phyloP scores from a whole-genome alignment of 768 basidiomycete species.

The Podaxis sp. region DNA sequence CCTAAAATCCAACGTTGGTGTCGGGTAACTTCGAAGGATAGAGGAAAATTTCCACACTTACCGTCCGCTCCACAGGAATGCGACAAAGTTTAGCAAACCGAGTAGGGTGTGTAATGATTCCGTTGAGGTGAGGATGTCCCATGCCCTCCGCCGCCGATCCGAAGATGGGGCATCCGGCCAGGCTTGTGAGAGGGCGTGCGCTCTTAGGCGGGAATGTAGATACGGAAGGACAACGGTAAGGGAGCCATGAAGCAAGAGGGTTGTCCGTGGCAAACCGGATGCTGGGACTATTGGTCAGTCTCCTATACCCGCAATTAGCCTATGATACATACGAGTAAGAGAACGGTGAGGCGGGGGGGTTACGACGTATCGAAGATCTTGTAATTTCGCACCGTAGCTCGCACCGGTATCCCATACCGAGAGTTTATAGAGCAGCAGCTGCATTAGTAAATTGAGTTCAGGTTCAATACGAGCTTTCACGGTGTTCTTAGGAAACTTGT shows the following conservation, averaged over 20 bases:
- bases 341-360: slow-evolving; percentile 22
- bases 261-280: slow-evolving; percentile 61
- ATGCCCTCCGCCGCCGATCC: slow-evolving; percentile 69
- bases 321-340: slow-evolving; percentile 35
- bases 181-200: slow-evolving; percentile 74
- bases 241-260: slow-evolving; percentile 63
- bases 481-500: slow-evolving; percentile 41
- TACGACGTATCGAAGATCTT: slow-evolving; percentile 65
- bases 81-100: slow-evolving; percentile 71
- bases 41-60: slow-evolving; percentile 32
- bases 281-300: slow-evolving; percentile 36
- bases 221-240: slow-evolving; percentile 80
- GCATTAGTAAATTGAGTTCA: slow-evolving; percentile 69
- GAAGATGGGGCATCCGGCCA: slow-evolving; percentile 91
- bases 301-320: slow-evolving; percentile 3
- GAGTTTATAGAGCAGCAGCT: slow-evolving; percentile 73
- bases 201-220: slow-evolving; percentile 68
- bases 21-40: not conserved
- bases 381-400: slow-evolving; percentile 81
- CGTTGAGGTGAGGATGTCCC: slow-evolving; percentile 62
- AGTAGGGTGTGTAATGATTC: slow-evolving; percentile 68
- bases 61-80: slow-evolving; percentile 87
- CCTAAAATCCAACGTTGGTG: slow-evolving; percentile 36
- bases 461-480: slow-evolving; percentile 66
- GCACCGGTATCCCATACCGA: slow-evolving; percentile 80